phyloP scores from a whole-genome alignment of 176 grass and related monocot genomes.

The Dactylis glomerata region DNA sequence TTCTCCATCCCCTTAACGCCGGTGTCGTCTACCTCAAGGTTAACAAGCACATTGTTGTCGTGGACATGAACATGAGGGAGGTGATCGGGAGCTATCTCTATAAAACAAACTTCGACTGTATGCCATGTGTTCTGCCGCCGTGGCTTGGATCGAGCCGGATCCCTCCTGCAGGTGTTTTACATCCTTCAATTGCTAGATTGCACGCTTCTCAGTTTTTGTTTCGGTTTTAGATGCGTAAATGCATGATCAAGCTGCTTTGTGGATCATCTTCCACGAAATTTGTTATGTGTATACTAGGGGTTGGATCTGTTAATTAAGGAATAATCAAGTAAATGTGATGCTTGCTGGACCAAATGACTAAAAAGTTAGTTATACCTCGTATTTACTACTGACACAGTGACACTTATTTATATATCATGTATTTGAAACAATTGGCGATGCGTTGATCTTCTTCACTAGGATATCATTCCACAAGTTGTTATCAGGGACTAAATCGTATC shows the following conservation, averaged over 20 bases:
- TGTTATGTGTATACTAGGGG: background rate
- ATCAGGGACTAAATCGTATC: background rate
- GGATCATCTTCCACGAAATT: background rate
- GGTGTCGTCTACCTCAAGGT: slow-evolving; percentile 15
- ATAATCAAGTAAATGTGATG: background rate
- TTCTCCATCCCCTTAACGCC: slow-evolving; percentile 15
- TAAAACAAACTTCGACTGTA: background rate
- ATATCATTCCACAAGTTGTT: background rate
- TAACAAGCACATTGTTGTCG: background rate
- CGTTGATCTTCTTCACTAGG: background rate
- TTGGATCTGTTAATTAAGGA: background rate
- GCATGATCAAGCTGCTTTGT: background rate
- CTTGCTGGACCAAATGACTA: background rate
- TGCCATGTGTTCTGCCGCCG: background rate
- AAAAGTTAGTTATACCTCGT: background rate
- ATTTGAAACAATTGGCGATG: background rate
- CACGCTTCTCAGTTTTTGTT: background rate
- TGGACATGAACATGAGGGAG: slow-evolving; percentile 19
- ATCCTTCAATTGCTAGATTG: background rate
- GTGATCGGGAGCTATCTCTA: background rate
- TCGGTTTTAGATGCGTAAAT: background rate
- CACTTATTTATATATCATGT: background rate
- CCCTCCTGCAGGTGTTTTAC: background rate
- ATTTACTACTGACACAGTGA: too few species aligned
- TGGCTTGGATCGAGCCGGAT: slow-evolving; percentile 26